phyloP scores from a whole-genome alignment of 805 yeast species.

The Suhomyces sp. region DNA sequence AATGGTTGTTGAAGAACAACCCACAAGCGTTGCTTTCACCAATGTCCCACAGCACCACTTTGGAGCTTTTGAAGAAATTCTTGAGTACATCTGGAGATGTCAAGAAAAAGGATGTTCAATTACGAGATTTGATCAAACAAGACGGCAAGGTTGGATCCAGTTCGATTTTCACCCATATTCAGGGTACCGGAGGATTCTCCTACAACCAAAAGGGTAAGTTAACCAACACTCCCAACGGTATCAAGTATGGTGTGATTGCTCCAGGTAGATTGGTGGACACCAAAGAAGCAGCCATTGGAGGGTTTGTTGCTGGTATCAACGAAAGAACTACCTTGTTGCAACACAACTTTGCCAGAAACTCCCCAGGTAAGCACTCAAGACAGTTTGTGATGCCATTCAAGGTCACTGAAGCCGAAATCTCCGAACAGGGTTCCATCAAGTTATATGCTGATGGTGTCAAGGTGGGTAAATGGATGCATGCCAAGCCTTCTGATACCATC shows the following conservation, averaged over 20 bases:
- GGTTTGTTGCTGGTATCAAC: conserved; percentile 40
- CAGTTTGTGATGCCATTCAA: conserved; percentile 44
- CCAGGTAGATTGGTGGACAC: conserved; percentile 65
- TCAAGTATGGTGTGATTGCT: conserved; percentile 49
- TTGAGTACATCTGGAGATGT: conserved; percentile 22
- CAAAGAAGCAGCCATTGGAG: conserved; percentile 59
- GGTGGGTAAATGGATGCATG: conserved; percentile 40
- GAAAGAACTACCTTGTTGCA: conserved; percentile 34
- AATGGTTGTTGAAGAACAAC: conserved; percentile 51
- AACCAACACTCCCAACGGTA: conserved; percentile 68
- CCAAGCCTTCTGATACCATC: conserved; percentile 18
- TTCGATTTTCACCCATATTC: conserved; percentile 23
- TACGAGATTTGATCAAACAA: conserved; percentile 24
- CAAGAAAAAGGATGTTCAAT: conserved; percentile 17
- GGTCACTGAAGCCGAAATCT: conserved; percentile 35
- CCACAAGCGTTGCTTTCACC: conserved; percentile 35
- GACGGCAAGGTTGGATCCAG: conserved; percentile 10
- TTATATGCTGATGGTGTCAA: conserved; percentile 40
- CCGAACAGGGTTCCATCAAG: conserved; percentile 37
- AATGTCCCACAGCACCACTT: conserved; percentile 19
- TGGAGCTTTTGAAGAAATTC: conserved; percentile 33
- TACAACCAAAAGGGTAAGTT: conserved; percentile 69
- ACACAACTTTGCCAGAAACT: conserved; percentile 30
- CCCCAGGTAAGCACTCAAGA: conserved; percentile 41
- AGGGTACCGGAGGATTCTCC: conserved; percentile 77